Evolutionary conservation across 1,284 basidiomycete genomes (phyloP).

Genomic region (Marasmius fiardii): DNA sequence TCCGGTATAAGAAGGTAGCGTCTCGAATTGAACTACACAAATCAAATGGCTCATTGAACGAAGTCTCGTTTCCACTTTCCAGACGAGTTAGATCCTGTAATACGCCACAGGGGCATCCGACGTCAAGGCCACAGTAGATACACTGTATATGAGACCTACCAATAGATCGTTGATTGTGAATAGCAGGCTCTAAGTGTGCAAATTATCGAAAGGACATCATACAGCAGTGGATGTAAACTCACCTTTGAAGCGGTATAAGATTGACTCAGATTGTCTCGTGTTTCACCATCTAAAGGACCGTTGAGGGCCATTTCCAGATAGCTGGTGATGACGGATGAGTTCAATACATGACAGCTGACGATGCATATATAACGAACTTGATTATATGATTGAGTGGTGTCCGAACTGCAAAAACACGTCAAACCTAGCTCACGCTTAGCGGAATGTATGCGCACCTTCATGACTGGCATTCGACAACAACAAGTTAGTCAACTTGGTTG

Average conservation of each 20-base stretch:
- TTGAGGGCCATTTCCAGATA: conserved; percentile 86
- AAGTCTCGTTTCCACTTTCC: conserved; percentile 78
- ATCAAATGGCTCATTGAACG: conserved; percentile 83
- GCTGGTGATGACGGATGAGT: conserved; percentile 34
- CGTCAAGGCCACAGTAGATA: conserved; percentile 10
- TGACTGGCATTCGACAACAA: conserved; percentile 87
- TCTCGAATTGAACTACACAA: conserved; percentile 67
- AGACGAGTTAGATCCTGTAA: conserved; percentile 74
- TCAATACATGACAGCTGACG: neutral
- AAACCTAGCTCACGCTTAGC: conserved; percentile 10
- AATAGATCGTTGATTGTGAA: conserved; percentile 88
- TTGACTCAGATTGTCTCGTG: conserved; percentile 74
- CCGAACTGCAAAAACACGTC: conserved; percentile 42
- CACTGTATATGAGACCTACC: conserved; percentile 29
- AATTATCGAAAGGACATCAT: conserved; percentile 10
- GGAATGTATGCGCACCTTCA: conserved; percentile 51
- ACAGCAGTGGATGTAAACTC: conserved; percentile 7
- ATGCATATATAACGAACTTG: conserved; percentile 38
- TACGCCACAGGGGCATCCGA: neutral
- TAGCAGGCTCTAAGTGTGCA: conserved; percentile 49
- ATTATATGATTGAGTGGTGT: conserved; percentile 78
- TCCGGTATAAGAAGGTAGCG: conserved; percentile 59
- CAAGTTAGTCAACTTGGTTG: conserved; percentile 77
- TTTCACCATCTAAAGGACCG: conserved; percentile 75
- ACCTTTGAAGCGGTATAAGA: conserved; percentile 84